These are phyloP conservation scores for Toxicodendron radicans DNA, from an alignment of 345 rosid genomes.

Conservation along the genomic window DNA sequence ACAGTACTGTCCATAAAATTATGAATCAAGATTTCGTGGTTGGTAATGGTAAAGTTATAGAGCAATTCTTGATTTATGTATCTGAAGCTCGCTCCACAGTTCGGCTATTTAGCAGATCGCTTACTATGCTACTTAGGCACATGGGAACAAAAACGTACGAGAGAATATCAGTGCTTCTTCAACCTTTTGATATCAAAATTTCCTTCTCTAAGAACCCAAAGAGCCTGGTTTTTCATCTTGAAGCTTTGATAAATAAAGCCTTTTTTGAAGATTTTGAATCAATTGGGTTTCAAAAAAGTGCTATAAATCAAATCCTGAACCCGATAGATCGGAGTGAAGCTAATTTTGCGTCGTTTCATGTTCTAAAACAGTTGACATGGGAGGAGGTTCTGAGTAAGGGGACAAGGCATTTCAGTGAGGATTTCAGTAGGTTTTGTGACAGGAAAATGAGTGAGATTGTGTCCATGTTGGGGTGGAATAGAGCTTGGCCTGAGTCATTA, in stretches of 20 bases:
- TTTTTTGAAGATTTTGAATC: conserved; percentile 93
- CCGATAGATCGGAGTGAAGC: conserved; percentile 75
- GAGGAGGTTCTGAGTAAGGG: conserved; percentile 82
- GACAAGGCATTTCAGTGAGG: conserved; percentile 85
- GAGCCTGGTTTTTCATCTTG: conserved; percentile 56
- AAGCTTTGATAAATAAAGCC: conserved; percentile 64
- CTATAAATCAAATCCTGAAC: conserved; percentile 57
- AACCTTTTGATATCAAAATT: conserved; percentile 65
- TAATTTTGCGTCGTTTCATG: conserved; percentile 56
- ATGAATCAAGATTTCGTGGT: conserved; percentile 31
- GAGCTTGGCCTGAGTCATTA: conserved; percentile 88
- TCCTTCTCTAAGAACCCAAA: conserved; percentile 63
- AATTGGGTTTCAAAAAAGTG: conserved; percentile 61
- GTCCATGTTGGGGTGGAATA: conserved; percentile 73
- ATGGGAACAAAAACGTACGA: conserved; percentile 62
- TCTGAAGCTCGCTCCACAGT: conserved; percentile 73
- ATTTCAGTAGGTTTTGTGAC: conserved; percentile 83
- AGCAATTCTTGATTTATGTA: conserved; percentile 60
- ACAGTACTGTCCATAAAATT: neutral
- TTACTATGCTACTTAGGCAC: conserved; percentile 60
- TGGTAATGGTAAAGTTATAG: conserved; percentile 51
- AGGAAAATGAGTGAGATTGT: conserved; percentile 92
- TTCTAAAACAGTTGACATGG: conserved; percentile 70
- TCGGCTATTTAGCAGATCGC: conserved; percentile 60
- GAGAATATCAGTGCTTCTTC: conserved; percentile 62